Base-by-base conservation (phyloP, 2,329 filamentous ascomycete genomes). In the Paecilomyces variotii region DNA sequence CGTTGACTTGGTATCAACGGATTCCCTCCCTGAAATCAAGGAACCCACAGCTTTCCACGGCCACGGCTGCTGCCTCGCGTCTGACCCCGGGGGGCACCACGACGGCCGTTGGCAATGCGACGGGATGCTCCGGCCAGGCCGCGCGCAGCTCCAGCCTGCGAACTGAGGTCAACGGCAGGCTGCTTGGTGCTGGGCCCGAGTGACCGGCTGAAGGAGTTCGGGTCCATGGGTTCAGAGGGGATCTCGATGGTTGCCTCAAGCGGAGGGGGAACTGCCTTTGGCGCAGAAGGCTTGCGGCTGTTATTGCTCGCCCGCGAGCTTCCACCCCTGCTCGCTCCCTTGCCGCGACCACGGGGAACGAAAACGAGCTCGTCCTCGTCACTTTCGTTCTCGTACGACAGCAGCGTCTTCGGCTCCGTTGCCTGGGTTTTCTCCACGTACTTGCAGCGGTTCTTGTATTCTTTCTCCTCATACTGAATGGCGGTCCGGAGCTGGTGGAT, bases 341-440 rank as follows among this genome's bases (percentile, higher is more conserved):
- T 76, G 45, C 70, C 73, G 57, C 72, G 72, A 35, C 74, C 73
- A 26, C 75, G 74, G 27, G 74, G 74, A 28, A 77, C 73, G 58
- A 79, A 79, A 2, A 79, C 76, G 28, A 79, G 67, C 59, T 78
- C 76, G 62, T 79, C 77, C 59, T 79, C 77, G 25, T 79, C 77
- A 39, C 74, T 79, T 12, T 79, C 76, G n/a, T 75, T 76, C 35
- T 79, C 76, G 60, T 79, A 79, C 6, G 76, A 75, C 53, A 79
- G 71, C 4, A 79, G 64, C 3, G 76, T 71, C 63, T 78, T 78
- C 7, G 75, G 73, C 55, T 78, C 74, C 3, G 68, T 52, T 32
- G 64, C 62, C 59, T 74, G 72, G 12, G 69, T 78, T 64, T 77
- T 78, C 62, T 79, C 76, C 19, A 74, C 70, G 60, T 77, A 75